A percentile compares a stretch with the other conserved stretches of the same genome.
phyloP scores from a whole-genome alignment of 2,329 filamentous ascomycete species.

The Aureobasidium sp. region DNA sequence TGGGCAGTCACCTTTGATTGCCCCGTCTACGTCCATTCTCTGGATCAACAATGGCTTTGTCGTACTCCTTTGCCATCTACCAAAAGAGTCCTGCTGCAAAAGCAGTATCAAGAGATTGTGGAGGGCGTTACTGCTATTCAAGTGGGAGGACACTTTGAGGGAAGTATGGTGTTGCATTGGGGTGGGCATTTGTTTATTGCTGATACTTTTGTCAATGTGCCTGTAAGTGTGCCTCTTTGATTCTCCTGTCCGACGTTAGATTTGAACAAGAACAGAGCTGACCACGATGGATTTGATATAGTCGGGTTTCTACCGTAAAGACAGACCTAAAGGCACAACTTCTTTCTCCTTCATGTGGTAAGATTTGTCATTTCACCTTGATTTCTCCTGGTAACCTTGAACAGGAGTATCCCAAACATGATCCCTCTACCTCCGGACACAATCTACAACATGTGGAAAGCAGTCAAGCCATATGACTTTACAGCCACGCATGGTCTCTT shows the following conservation, averaged over 20 bases:
- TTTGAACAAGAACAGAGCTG: not conserved
- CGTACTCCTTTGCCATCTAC: constrained; percentile 32
- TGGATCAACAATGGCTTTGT: constrained; percentile 59
- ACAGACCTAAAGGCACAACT: constrained; percentile 35
- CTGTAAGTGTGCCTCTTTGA: constrained; percentile 29
- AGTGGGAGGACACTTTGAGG: constrained; percentile 71
- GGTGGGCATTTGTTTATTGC: constrained; percentile 58
- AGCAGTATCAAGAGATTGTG: constrained; percentile 26
- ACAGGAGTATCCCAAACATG: constrained; percentile 60
- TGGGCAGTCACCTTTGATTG: constrained; percentile 64
- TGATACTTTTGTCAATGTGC: constrained; percentile 67
- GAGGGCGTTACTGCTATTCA: constrained; percentile 55
- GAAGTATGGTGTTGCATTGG: constrained; percentile 59
- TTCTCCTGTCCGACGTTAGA: not conserved
- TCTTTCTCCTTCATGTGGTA: constrained; percentile 59
- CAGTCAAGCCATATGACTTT: constrained; percentile 54
- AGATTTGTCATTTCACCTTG: not conserved
- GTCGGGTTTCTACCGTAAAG: constrained; percentile 29
- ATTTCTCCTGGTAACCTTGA: too few species aligned
- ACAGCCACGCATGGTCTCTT: constrained; percentile 61
- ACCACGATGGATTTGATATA: not conserved
- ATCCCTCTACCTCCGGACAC: constrained; percentile 60
- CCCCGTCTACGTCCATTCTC: constrained; percentile 57
- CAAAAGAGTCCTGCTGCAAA: constrained; percentile 37
- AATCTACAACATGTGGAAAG: constrained; percentile 61